Base-by-base conservation (phyloP, 2,329 filamentous ascomycete species). In the Exophiala spinifera region DNA sequence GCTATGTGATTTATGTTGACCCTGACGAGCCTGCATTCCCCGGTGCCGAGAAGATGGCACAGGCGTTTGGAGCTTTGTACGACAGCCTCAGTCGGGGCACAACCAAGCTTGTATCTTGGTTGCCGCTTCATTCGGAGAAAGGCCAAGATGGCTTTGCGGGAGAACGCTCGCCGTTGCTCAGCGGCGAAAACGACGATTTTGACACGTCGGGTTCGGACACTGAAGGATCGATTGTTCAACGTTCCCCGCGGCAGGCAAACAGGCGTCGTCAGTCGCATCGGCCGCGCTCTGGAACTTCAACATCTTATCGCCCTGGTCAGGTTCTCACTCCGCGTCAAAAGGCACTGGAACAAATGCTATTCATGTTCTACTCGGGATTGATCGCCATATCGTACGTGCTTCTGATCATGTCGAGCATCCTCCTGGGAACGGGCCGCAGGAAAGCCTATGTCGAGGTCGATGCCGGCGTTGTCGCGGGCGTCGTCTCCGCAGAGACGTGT, bases 1-100 rank as follows among this genome's bases (percentile, higher is more conserved):
- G 79, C 25, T 94, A 90, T 68, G 79, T 83, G 42, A 85, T 94
- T 61, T 90, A 89, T 64, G 76, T 92, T 55, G 80, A 91, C 65
- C 88, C 88, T 0, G 79, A 89, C 61, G 81, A 81, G 1, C 75
- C 79, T 8, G 73, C 73, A 31, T 87, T 88, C 51, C 83, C 86
- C 0, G 85, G 87, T 13, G 71, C 89, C 33, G 77, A 79, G 21
- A 79, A 82, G 34, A 70, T 90, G 21, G 76, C 81, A 55, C 74
- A 70, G 34, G 72, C 84, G 21, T 69, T 83, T 40, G 68, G 71
- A 3, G 66, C 69, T 10, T 80, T 81, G 3, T 70, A 82, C 34
- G 75, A 74, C 52, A 82, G 74, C 61, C 76, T 79, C 6, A 79
- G 72, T 55, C 68, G 69, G 31, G 84, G 80, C 80, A 57, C 46